Evolutionary conservation across 2,329 filamentous ascomycete genomes (phyloP).

Genomic region (Penicillium sp.): DNA sequence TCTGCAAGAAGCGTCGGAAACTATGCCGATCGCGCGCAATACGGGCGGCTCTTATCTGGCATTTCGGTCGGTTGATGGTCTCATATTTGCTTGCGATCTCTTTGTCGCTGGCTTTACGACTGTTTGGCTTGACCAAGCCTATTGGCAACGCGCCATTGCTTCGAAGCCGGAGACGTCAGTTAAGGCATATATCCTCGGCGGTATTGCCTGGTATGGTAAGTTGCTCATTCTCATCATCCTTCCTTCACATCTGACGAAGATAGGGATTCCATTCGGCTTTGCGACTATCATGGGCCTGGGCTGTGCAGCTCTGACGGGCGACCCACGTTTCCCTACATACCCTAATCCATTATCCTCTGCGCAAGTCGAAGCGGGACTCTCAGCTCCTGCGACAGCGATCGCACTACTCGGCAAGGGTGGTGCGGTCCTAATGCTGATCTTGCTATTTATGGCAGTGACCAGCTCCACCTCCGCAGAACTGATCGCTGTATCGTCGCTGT

Average conservation of each 20-base stretch:
- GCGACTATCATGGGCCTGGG: slow-evolving; percentile 51
- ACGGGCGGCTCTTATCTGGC: slow-evolving; percentile 39
- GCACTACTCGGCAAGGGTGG: slow-evolving; percentile 40
- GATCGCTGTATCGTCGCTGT: slow-evolving; percentile 53
- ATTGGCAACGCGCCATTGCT: slow-evolving; percentile 45
- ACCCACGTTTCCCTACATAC: slow-evolving; percentile 53
- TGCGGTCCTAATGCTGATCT: slow-evolving; percentile 33
- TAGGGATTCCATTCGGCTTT: slow-evolving; percentile 50
- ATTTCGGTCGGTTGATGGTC: slow-evolving; percentile 36
- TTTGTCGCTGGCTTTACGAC: slow-evolving; percentile 39
- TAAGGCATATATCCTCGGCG: slow-evolving; percentile 45
- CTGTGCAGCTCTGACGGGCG: slow-evolving; percentile 46
- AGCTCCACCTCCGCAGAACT: slow-evolving; percentile 53
- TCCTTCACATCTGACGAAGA: background rate
- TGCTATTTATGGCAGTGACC: slow-evolving; percentile 43
- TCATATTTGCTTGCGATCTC: slow-evolving; percentile 41
- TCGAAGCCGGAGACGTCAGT: slow-evolving; percentile 43
- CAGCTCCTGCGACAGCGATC: slow-evolving; percentile 35
- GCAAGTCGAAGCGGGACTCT: slow-evolving; percentile 35
- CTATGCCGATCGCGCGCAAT: slow-evolving; percentile 33
- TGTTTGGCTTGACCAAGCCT: slow-evolving; percentile 45
- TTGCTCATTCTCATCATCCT: background rate
- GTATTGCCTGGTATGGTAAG: slow-evolving; percentile 32
- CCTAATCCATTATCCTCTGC: slow-evolving; percentile 36
- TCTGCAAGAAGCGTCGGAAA: slow-evolving; percentile 31